These are phyloP conservation scores for Pinus albicaulis DNA, from an alignment of 75 land plant species.

Conservation along the genomic window DNA sequence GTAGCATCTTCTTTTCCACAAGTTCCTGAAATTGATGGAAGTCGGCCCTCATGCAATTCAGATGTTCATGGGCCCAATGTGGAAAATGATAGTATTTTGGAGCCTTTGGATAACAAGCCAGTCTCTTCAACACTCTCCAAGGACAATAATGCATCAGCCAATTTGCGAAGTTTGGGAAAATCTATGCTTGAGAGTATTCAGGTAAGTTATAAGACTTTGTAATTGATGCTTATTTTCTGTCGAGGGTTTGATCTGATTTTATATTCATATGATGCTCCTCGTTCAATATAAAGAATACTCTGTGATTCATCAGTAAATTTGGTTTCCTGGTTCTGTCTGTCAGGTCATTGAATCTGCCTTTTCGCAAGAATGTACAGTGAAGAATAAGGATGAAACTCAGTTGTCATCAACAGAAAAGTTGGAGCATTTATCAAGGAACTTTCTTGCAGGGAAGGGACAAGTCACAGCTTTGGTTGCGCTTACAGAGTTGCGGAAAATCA, in stretches of 20 bases:
- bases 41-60: no score
- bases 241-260: not conserved
- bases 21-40: not conserved
- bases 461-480: constrained; percentile 72
- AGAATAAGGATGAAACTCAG: constrained; percentile 29
- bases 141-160: constrained; percentile 37
- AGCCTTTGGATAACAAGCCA: not conserved
- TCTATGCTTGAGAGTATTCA: constrained; percentile 93
- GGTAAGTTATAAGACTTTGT: constrained; percentile 37
- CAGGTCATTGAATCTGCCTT: constrained; percentile 83
- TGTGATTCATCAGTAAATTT: not conserved
- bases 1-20: not conserved
- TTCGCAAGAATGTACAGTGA: constrained; percentile 21
- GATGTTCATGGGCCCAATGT: constrained; percentile 11
- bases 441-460: constrained; percentile 67
- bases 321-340: not conserved
- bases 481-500: constrained; percentile 84
- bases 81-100: not conserved
- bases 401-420: constrained; percentile 18
- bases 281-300: not conserved
- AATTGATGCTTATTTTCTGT: not conserved
- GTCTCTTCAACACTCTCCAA: not conserved
- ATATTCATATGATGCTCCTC: not conserved
- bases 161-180: constrained; percentile 71
- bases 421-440: constrained; percentile 42